Percentiles rank a stretch among this genome's conserved stretches.
These are phyloP conservation scores for Aspergillus eucalypticola DNA, from an alignment of 2,329 filamentous ascomycete species.

Conservation along the genomic window DNA sequence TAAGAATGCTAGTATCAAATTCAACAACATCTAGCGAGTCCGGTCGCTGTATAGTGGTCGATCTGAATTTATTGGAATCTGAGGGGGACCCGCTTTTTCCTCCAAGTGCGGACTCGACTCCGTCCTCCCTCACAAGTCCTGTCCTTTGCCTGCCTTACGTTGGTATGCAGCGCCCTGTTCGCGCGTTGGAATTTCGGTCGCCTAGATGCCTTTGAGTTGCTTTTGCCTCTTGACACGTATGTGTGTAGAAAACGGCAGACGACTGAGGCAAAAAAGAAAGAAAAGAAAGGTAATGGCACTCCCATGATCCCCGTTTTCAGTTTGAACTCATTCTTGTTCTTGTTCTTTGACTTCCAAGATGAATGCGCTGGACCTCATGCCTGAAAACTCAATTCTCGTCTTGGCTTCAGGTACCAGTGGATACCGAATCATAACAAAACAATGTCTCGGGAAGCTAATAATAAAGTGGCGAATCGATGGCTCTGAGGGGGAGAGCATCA, in stretches of 20 bases:
- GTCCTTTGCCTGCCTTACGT: conserved; percentile 3
- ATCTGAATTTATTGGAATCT: conserved; percentile 32
- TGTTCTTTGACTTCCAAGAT: background rate
- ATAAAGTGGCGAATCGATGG: conserved; percentile 19
- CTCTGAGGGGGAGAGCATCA: conserved; percentile 6
- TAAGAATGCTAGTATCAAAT: conserved; percentile 12
- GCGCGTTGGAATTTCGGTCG: conserved; percentile 6
- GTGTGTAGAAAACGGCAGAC: background rate
- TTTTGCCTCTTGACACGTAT: background rate
- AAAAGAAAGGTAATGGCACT: background rate
- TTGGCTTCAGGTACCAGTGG: conserved; percentile 19
- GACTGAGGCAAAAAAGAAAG: background rate
- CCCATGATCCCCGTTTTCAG: background rate
- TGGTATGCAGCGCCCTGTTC: conserved; percentile 9
- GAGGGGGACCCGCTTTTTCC: conserved; percentile 24
- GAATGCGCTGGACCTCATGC: background rate
- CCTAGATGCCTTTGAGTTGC: background rate
- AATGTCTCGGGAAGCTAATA: conserved; percentile 13
- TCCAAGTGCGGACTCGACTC: conserved; percentile 11
- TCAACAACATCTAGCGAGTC: background rate
- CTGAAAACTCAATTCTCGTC: conserved; percentile 11
- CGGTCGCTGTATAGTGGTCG: conserved; percentile 16
- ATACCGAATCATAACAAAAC: conserved; percentile 2
- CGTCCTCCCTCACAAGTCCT: background rate
- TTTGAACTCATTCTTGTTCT: conserved; percentile 1